These are phyloP conservation scores for Fusarium longipes DNA, from an alignment of 2,329 filamentous ascomycete genomes.

Conservation along the genomic window DNA sequence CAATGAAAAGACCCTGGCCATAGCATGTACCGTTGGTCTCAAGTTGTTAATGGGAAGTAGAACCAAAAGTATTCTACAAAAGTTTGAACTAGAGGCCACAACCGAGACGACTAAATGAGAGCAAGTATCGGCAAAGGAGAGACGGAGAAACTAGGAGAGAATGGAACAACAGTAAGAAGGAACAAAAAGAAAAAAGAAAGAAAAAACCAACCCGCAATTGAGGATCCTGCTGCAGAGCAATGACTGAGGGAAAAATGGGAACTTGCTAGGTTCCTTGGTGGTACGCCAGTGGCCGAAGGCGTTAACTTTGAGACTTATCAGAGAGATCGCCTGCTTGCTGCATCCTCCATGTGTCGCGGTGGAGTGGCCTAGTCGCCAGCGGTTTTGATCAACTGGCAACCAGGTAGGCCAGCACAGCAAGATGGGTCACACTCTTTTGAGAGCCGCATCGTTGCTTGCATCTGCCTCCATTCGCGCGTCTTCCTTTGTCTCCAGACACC, in stretches of 20 bases:
- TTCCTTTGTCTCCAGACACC: conserved; percentile 57
- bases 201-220: conserved; percentile 25
- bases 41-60: conserved; percentile 8
- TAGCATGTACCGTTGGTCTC: conserved; percentile 14
- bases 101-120: conserved; percentile 4
- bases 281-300: conserved; percentile 46
- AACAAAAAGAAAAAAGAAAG: neutral
- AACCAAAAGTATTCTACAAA: conserved; percentile 11
- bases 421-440: conserved; percentile 73
- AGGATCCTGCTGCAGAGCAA: conserved; percentile 24
- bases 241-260: conserved; percentile 29
- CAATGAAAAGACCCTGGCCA: conserved; percentile 27
- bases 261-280: conserved; percentile 43
- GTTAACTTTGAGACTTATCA: conserved; percentile 51
- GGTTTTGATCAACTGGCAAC: conserved; percentile 81
- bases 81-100: conserved; percentile 17
- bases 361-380: conserved; percentile 72
- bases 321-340: conserved; percentile 63
- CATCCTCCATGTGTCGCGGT: conserved; percentile 60
- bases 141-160: neutral
- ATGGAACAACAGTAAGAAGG: conserved; percentile 5
- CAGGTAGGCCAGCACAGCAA: conserved; percentile 92
- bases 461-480: conserved; percentile 58
- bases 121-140: neutral
- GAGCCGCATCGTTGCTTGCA: conserved; percentile 75